Conservation (phyloP, 2,329 filamentous ascomycete genomes). For the Pseudohalonectria lignicola region DNA sequence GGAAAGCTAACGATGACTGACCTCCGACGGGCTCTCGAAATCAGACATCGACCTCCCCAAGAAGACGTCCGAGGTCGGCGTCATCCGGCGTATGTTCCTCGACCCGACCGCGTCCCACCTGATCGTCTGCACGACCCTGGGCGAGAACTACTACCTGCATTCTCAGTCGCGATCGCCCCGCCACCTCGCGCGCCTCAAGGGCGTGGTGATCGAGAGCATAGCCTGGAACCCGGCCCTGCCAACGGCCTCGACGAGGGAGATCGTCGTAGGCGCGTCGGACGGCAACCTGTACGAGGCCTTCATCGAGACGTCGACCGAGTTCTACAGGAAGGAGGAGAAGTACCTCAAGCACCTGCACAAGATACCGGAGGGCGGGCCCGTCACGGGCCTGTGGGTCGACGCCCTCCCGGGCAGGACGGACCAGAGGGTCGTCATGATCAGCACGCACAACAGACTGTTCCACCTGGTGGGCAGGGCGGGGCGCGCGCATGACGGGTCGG, state of each 20-base stretch:
- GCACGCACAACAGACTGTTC: conserved; percentile 66
- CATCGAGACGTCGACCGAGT: conserved; percentile 88
- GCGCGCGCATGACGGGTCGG: conserved; percentile 67
- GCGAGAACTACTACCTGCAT: conserved; percentile 97
- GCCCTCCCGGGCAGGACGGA: conserved; percentile 55
- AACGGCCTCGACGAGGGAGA: conserved; percentile 89
- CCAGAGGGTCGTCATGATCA: conserved; percentile 64
- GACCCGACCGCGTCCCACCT: conserved; percentile 94
- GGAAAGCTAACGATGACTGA: no score
- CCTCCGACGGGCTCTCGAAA: no score
- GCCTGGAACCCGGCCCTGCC: conserved; percentile 93
- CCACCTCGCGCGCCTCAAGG: conserved; percentile 68
- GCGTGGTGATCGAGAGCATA: conserved; percentile 77
- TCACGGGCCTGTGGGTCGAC: conserved; percentile 82
- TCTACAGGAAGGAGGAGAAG: conserved; percentile 90
- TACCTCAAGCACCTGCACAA: conserved; percentile 79
- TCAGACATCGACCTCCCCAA: conserved; percentile 97
- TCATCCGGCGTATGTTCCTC: conserved; percentile 93
- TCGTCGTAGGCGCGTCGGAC: conserved; percentile 82
- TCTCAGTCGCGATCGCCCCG: conserved; percentile 86
- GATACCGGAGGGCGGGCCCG: conserved; percentile 60
- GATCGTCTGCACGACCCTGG: conserved; percentile 78
- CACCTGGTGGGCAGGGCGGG: conserved; percentile 74
- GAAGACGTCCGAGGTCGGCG: conserved; percentile 78
- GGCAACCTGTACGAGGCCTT: conserved; percentile 92